These are phyloP conservation scores for Byssochlamys sp. DNA, from an alignment of 2,329 filamentous ascomycete species.

Conservation along the genomic window DNA sequence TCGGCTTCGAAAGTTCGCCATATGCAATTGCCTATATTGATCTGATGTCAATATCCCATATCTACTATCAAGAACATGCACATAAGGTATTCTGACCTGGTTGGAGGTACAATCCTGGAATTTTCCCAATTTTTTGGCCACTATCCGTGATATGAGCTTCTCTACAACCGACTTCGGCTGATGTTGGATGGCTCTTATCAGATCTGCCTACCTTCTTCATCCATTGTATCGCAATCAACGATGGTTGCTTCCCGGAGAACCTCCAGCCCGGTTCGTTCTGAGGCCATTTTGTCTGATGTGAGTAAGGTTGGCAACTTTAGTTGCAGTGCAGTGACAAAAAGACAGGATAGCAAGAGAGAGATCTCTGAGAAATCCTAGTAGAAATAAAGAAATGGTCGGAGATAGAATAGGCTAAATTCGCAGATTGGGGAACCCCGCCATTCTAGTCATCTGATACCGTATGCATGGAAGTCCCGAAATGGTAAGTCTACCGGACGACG, in stretches of 20 bases:
- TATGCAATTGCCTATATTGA: constrained; percentile 40
- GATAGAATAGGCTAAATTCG: background rate
- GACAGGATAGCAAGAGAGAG: background rate
- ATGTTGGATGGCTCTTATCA: background rate
- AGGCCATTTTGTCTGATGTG: constrained; percentile 9
- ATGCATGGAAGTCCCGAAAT: background rate
- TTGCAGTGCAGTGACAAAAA: background rate
- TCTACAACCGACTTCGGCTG: background rate
- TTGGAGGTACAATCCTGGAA: constrained; percentile 49
- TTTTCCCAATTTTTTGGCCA: constrained; percentile 38
- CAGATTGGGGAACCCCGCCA: background rate
- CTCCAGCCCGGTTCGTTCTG: constrained; percentile 25
- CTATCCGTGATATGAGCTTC: constrained; percentile 18
- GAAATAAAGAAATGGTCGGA: background rate
- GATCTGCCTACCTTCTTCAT: constrained; percentile 33
- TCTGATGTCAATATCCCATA: background rate
- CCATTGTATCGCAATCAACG: constrained; percentile 46
- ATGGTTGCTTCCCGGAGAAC: constrained; percentile 35
- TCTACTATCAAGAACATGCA: background rate
- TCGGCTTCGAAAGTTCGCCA: constrained; percentile 36
- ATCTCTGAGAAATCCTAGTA: background rate
- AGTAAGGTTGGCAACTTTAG: background rate
- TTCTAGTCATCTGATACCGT: background rate
- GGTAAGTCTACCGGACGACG: background rate
- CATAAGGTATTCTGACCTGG: constrained; percentile 29